These are phyloP conservation scores for Alternaria hordeiaustralica DNA, from an alignment of 2,329 filamentous ascomycete species.

Conservation along the genomic window DNA sequence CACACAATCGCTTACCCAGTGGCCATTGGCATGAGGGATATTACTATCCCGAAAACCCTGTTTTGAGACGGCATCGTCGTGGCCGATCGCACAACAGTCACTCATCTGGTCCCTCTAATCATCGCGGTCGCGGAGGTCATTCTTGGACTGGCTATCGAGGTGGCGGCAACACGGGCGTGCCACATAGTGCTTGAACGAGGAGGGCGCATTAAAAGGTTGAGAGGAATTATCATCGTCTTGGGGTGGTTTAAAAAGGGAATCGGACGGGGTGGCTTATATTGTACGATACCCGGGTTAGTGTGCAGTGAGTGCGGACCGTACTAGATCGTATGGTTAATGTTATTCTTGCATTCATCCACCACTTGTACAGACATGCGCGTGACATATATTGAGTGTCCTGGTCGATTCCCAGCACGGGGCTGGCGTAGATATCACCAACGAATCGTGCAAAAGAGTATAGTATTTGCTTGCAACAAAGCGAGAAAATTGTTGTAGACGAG, in stretches of 20 bases:
- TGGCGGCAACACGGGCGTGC: not conserved
- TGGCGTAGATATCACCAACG: not conserved
- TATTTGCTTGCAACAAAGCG: not conserved
- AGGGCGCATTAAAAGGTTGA: not conserved
- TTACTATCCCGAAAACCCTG: not conserved
- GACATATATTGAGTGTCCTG: not conserved
- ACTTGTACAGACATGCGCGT: not conserved
- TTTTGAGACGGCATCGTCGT: not conserved
- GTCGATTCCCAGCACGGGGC: not conserved
- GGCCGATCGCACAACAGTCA: not conserved
- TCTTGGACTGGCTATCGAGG: not conserved
- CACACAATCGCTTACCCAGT: not conserved
- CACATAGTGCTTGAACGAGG: not conserved
- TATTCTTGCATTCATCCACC: not conserved
- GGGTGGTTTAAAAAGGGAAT: not conserved
- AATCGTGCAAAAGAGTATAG: not conserved
- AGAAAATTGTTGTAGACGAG: not conserved
- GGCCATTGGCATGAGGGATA: not conserved
- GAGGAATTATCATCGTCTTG: not conserved
- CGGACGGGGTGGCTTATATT: not conserved
- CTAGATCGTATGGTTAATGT: not conserved
- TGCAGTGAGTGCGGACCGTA: not conserved
- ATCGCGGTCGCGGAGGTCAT: not conserved
- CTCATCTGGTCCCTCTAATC: not conserved
- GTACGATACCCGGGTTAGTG: slow-evolving; percentile 1